Evolutionary conservation across 257 asterid species (phyloP).

Genomic region (Jacaranda copaia): DNA sequence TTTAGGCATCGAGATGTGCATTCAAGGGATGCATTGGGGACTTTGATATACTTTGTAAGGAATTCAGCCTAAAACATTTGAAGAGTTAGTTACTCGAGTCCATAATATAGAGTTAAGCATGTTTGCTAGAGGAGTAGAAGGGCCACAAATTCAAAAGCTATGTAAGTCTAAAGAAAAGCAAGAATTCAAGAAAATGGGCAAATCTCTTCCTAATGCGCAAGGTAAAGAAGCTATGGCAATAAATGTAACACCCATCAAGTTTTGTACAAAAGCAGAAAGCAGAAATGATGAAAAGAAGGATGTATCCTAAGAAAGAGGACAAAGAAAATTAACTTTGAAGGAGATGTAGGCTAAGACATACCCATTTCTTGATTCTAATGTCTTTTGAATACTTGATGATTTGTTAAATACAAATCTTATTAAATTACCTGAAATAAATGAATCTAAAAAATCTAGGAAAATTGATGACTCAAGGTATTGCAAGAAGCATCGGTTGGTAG

Average conservation of each 20-base stretch:
- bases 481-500: no score
- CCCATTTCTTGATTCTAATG: neutral
- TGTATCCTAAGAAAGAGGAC: neutral
- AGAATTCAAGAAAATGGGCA: neutral
- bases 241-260: no score
- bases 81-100: neutral
- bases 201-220: no score
- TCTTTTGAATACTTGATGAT: neutral
- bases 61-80: neutral
- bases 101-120: neutral
- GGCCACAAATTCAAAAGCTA: no score
- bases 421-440: neutral
- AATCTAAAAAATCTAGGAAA: neutral
- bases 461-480: no score
- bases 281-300: no score
- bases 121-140: neutral
- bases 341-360: neutral
- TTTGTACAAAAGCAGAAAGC: no score
- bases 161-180: neutral
- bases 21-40: neutral
- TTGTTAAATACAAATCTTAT: neutral
- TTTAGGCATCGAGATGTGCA: neutral
- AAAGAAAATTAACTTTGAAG: neutral
- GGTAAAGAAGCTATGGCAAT: no score
- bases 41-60: neutral